Percentiles rank a stretch among this genome's conserved stretches.
Evolutionary conservation across 2,329 filamentous ascomycete species (phyloP).

Genomic region (Blumeria hordei): DNA sequence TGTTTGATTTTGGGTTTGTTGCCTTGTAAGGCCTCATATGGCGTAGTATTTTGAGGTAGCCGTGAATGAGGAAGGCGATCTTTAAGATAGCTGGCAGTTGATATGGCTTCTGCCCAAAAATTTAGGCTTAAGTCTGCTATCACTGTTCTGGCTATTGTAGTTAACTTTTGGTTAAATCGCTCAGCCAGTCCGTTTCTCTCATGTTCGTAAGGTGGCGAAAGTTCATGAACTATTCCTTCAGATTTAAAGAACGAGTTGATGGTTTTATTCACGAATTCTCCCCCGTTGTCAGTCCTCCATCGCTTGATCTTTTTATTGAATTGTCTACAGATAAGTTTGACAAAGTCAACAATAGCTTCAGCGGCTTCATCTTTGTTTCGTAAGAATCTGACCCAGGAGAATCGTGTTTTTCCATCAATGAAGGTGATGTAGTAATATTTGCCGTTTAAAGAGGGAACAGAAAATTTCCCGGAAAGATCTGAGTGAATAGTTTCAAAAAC

Average conservation of each 20-base stretch:
- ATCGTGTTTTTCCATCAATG: not conserved
- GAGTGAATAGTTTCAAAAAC: not conserved
- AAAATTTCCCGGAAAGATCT: slow-evolving; percentile 1
- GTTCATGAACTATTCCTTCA: slow-evolving; percentile 1
- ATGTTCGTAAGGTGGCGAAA: not conserved
- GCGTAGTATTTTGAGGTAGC: not conserved
- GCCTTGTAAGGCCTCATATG: not conserved
- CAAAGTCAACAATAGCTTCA: slow-evolving; percentile 1
- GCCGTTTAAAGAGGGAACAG: not conserved
- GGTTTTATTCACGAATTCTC: slow-evolving; percentile 1
- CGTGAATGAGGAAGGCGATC: not conserved
- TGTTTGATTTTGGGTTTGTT: not conserved
- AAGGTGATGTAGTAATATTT: not conserved
- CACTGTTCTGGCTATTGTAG: not conserved
- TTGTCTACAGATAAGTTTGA: not conserved
- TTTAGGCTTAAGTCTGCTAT: not conserved
- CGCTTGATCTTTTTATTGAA: not conserved
- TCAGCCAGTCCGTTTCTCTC: slow-evolving; percentile 1
- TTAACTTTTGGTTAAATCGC: not conserved
- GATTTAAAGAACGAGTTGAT: not conserved
- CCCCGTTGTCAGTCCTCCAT: not conserved
- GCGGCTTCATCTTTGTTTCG: not conserved
- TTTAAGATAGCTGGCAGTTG: not conserved
- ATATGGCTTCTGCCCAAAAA: not conserved
- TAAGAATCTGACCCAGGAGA: not conserved